Base-by-base conservation (phyloP, 169 alveolate species). In the Cryptosporidium sp. region DNA sequence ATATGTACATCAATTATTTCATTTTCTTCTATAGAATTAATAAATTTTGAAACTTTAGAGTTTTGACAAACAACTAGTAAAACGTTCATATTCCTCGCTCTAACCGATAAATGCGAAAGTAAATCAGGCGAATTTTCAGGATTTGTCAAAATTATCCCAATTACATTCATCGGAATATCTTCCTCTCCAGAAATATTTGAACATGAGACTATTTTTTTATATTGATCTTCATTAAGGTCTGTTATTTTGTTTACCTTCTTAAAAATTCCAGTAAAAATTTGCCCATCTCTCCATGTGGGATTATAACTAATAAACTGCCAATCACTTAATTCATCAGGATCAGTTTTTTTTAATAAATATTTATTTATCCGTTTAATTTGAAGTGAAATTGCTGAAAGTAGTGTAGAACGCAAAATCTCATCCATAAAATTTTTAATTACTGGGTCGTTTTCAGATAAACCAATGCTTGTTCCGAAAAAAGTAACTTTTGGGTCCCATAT, bases 41-140 rank as follows among this genome's bases (percentile, higher is more conserved):
- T 41, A 10, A 31, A 39, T 12, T 75, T 48, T 29, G 75, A 50
- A n/a, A 80, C n/a, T 4, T 58, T 69, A 23, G 92, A 92, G 84
- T 91, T 93, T 91, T 93, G 92, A 73, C 96, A 94, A 18, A 95
- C 97, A 21, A 95, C 94, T 84, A 96, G 92, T 50, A 96, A 93
- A 2, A 94, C 96, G 37, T 94, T 93, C 58, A 94, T 93, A 93
- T 96, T 96, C 52, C 98, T 93, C 31, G 98, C 98, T 52, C 98
- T 92, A 43, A 96, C 98, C 1, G 97, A 93, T 39, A 96, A 96
- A 80, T 96, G 98, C 1, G 97, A 95, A 75, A 96, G 95, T 39
- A 95, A 94, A 92, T 96, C 98, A 3, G 98, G 98, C 39, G 96
- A 94, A 84, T 92, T 95, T 58, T 94, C 96, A 45, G 96, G 93